Evolutionary conservation across 2,329 filamentous ascomycete species (phyloP).

Genomic region (Pseudogymnoascus sp.): DNA sequence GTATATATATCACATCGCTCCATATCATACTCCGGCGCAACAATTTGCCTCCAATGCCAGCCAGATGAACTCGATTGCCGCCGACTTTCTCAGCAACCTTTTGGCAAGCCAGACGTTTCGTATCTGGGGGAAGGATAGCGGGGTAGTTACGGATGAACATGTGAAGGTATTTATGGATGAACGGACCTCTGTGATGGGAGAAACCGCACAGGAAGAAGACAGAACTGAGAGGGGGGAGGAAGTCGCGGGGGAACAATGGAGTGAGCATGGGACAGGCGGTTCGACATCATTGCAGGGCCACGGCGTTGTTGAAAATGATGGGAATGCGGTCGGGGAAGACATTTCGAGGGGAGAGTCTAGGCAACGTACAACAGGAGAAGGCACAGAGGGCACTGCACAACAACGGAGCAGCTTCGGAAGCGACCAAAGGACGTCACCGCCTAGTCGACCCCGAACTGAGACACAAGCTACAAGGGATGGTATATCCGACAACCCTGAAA

Average conservation of each 20-base stretch:
- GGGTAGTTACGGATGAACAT: background rate
- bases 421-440: background rate
- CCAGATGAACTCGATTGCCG: constrained; percentile 1
- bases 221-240: background rate
- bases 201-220: background rate
- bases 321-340: background rate
- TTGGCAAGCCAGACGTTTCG: background rate
- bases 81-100: constrained; percentile 4
- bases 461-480: background rate
- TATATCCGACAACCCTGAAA: background rate
- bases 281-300: background rate
- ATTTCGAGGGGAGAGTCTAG: background rate
- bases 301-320: background rate
- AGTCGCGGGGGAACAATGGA: background rate
- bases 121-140: background rate
- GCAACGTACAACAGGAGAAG: background rate
- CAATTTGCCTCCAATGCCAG: background rate
- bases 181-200: background rate
- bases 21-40: background rate
- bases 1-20: background rate
- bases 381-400: background rate
- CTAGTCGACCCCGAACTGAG: background rate
- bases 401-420: background rate
- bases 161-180: background rate
- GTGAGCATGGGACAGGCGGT: background rate